Conservation (phyloP, 345 rosid species). For the Salix purpurea region DNA sequence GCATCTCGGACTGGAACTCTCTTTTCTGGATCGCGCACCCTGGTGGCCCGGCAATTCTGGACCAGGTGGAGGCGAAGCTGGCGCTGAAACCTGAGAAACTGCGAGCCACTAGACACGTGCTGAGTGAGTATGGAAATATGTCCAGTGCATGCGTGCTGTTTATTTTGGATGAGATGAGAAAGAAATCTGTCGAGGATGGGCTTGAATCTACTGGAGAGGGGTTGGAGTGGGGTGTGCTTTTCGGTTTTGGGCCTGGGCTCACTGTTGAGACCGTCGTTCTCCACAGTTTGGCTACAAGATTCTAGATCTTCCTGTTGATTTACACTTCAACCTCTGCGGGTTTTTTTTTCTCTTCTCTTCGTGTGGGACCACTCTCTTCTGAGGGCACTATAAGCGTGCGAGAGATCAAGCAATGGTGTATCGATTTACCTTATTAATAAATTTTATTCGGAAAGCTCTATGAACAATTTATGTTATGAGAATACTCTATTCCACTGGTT, state of each 20-base stretch:
- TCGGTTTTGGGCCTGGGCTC: slow-evolving; percentile 88
- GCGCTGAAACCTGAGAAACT: slow-evolving; percentile 51
- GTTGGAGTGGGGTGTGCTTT: slow-evolving; percentile 75
- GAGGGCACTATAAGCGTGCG: neutral
- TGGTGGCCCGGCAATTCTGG: slow-evolving; percentile 68
- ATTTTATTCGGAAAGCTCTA: neutral
- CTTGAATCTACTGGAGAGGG: slow-evolving; percentile 70
- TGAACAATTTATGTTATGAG: neutral
- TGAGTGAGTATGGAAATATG: slow-evolving; percentile 77
- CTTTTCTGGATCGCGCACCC: slow-evolving; percentile 80
- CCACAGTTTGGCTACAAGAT: slow-evolving; percentile 34
- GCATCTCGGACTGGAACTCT: slow-evolving; percentile 75
- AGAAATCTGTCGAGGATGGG: slow-evolving; percentile 47
- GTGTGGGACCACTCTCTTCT: neutral
- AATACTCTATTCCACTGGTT: neutral
- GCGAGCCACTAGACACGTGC: slow-evolving; percentile 52
- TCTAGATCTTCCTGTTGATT: neutral
- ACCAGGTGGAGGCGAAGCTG: slow-evolving; percentile 53
- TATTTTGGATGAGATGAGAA: slow-evolving; percentile 76
- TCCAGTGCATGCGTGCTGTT: slow-evolving; percentile 78
- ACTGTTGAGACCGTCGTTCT: slow-evolving; percentile 75
- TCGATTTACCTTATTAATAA: neutral
- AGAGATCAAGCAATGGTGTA: neutral
- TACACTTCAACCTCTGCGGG: neutral
- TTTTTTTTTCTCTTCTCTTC: neutral